Base-by-base conservation (phyloP, 371 early-diverging fungal genomes). In the Apophysomyces ossiformis region DNA sequence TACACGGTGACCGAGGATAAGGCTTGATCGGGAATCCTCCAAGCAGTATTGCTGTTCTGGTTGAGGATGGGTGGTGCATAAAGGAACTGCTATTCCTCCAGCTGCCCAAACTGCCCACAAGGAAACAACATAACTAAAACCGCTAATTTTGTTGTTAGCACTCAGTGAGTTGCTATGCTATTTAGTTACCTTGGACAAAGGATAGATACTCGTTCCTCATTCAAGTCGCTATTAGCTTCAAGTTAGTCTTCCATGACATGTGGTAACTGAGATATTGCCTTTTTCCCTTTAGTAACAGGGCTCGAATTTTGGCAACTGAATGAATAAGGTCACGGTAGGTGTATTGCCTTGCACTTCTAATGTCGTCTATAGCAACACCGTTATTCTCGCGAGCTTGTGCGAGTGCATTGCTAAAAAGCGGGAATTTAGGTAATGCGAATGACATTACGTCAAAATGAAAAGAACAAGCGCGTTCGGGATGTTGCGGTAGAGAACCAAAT, bases 81-180 rank as follows among this genome's bases (percentile, higher is more conserved):
- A 73, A 11, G 95, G 95, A 16, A 95, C 94, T 2, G 89, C 89
- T 4, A 91, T 81, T 13, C 90, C 92, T 8, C 91, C 90, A 9
- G 87, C 81, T 5, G 88, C 87, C 95, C 95, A 95, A 45, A 89
- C 75, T 8, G 88, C 86, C 87, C 91, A 93, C 71, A 91, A 91
- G 13, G 82, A 71, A 4, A 85, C 87, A 7, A 89, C 90, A 71
- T 92, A 93, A 21, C 86, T 81, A 75, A 88, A 93, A 38, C 86
- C 83, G 61, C 85, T 82, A 60, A 9, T 36, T 4, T 50, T 21
- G 8, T 5, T 18, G 5, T 47, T 18, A 50, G 21, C 21, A 37
- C 16, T 12, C 1, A 21, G 15, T 37, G 15, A 57, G 44, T 61
- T 67, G 45, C 2, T 2, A 39, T 46, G 37, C 13, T 39, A 18